A percentile compares a stretch with the other conserved stretches of the same genome.
Evolutionary conservation across 768 basidiomycete genomes (phyloP).

Genomic region (Butyriboletus loyo): DNA sequence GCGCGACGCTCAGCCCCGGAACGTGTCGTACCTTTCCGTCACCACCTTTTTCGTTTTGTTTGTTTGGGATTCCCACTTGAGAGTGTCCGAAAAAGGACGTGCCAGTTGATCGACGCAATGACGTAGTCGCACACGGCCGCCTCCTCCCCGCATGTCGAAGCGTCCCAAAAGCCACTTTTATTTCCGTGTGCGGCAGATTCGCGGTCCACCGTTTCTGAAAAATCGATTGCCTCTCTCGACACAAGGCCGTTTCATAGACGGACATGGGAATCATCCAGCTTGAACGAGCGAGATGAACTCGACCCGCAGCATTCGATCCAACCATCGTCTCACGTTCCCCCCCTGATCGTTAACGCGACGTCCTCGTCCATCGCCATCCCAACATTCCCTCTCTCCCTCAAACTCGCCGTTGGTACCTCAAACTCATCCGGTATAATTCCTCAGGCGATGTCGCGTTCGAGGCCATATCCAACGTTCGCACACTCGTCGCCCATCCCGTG

Average conservation of each 20-base stretch:
- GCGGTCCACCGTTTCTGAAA: conserved; percentile 14
- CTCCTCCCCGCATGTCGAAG: conserved; percentile 21
- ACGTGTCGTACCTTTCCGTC: conserved; percentile 3
- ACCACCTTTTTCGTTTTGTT: neutral
- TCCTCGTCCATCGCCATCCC: conserved; percentile 67
- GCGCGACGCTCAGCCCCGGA: too few species aligned
- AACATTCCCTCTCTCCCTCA: conserved; percentile 70
- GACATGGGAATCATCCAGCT: conserved; percentile 25
- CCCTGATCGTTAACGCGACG: conserved; percentile 6
- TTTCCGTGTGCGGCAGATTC: conserved; percentile 25
- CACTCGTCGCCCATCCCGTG: conserved; percentile 72
- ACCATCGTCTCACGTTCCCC: conserved; percentile 15
- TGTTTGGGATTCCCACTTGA: too few species aligned
- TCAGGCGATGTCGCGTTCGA: conserved; percentile 85
- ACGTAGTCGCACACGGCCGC: conserved; percentile 21
- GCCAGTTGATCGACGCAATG: conserved; percentile 25
- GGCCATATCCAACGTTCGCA: conserved; percentile 74
- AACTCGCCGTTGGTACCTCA: conserved; percentile 68
- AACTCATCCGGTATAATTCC: too few species aligned
- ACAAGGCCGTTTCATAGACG: conserved; percentile 6
- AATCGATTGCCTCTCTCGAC: conserved; percentile 10
- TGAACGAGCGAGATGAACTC: conserved; percentile 19
- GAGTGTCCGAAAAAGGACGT: conserved; percentile 21
- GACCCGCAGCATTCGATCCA: conserved; percentile 3
- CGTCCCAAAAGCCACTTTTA: too few species aligned